A percentile compares a stretch with the other conserved stretches of the same genome.
phyloP scores from a whole-genome alignment of 2,329 filamentous ascomycete species.

The Mycogone perniciosa region DNA sequence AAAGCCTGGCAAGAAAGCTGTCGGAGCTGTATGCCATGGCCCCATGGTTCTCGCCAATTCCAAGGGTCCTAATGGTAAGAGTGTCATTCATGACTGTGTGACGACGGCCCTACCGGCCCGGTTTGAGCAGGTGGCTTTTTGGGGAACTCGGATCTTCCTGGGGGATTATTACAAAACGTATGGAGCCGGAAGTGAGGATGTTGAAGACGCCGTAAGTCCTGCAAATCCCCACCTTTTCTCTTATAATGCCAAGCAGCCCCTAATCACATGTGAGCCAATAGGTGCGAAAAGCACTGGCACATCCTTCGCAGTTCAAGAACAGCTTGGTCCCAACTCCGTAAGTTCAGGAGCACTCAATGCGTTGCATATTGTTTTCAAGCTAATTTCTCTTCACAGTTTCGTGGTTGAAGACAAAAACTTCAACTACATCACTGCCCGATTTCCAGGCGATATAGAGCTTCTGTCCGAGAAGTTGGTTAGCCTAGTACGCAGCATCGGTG shows the following conservation, averaged over 20 bases:
- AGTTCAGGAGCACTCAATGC: slow-evolving; percentile 17
- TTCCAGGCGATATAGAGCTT: slow-evolving; percentile 36
- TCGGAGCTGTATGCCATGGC: slow-evolving; percentile 48
- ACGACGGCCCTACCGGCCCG: slow-evolving; percentile 44
- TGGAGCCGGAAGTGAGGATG: slow-evolving; percentile 42
- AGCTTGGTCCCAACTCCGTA: slow-evolving; percentile 37
- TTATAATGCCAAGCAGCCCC: too few relatives aligned
- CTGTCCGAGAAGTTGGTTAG: slow-evolving; percentile 15
- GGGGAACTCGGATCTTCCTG: slow-evolving; percentile 41
- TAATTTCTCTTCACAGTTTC: slow-evolving; percentile 30
- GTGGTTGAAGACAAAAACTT: slow-evolving; percentile 42
- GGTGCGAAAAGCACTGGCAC: slow-evolving; percentile 38
- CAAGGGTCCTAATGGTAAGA: slow-evolving; percentile 34
- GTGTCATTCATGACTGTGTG: slow-evolving; percentile 39
- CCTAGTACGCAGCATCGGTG: slow-evolving; percentile 5
- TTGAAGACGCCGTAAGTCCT: slow-evolving; percentile 38
- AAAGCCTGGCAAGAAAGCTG: slow-evolving; percentile 36
- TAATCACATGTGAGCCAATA: slow-evolving; percentile 14
- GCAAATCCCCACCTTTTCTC: background rate
- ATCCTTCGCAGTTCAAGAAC: slow-evolving; percentile 39
- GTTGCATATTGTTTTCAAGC: background rate
- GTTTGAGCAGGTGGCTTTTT: slow-evolving; percentile 45
- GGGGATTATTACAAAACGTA: slow-evolving; percentile 54
- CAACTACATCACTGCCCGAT: slow-evolving; percentile 44
- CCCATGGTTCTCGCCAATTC: slow-evolving; percentile 44